Evolutionary conservation across 768 basidiomycete species (phyloP), one percentile per base, ranked within the genome.

Genomic region (Fomitopsis serialis): DNA sequence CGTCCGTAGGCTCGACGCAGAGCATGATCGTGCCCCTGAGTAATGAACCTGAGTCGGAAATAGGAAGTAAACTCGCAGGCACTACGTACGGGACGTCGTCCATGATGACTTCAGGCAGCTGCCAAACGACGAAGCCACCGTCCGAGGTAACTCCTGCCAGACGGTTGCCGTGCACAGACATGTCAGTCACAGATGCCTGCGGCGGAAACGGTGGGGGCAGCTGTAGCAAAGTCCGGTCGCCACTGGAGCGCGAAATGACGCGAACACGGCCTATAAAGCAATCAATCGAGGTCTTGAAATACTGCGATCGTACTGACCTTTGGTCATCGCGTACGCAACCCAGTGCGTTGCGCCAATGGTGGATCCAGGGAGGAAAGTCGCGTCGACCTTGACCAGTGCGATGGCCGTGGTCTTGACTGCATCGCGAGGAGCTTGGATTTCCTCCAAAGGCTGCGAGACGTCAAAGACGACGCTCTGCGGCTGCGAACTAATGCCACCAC

Each of bases 251-350:
- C 21, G 90, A 92, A 55, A 92, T 93, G 48, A 93, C 87, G 42
- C 91, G 87, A 48, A 93, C 87, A 55, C 91, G 89, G 54, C 87
- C 85, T 84, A 55, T 32, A 48, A 29, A 54, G n/a, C 32, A 22
- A 29, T n/a, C 24, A 25, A 51, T 47, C 29, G 23, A 27, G 45
- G 27, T 29, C n/a, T 42, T 46, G 48, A 7, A 40, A n/a, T 19
- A 19, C 23, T 25, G 12, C 3, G 11, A 3, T 10, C 22, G 11
- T 22, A 56, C 63, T 10, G 56, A 82, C 87, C 89, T 72, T 86
- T 82, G 4, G 87, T 92, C 91, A 93, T 93, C 23, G 90, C 91
- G 62, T 93, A 92, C 15, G 91, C 91, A 54, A 93, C 91, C 89
- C 91, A 93, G 63, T 90, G 87, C 4, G 91, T 92, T 13, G 91